Conservation (phyloP, 2,329 filamentous ascomycete genomes). For the Fusarium sp. region DNA sequence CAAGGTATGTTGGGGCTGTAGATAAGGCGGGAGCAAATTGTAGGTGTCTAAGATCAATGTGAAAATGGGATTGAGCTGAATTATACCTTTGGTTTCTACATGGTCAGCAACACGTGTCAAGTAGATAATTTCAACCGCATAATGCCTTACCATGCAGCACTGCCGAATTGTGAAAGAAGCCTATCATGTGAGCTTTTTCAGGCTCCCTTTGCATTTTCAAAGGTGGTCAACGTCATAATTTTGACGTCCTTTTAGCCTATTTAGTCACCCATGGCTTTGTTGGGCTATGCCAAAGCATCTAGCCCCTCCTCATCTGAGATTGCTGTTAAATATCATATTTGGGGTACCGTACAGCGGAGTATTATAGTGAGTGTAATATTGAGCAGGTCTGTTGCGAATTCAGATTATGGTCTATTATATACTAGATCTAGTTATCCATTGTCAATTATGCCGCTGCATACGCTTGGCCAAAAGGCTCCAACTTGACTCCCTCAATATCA, state of each 20-base stretch:
- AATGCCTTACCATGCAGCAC: background rate
- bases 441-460: slow-evolving; percentile 17
- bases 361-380: background rate
- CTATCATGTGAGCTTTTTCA: background rate
- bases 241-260: background rate
- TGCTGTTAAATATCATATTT: too few species aligned
- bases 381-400: background rate
- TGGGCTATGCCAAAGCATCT: background rate
- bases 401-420: background rate
- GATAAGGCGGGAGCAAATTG: background rate
- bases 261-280: background rate
- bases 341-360: background rate
- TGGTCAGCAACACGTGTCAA: background rate
- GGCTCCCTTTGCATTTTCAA: background rate
- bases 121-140: background rate
- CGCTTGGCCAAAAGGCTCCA: slow-evolving; percentile 47
- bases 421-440: background rate
- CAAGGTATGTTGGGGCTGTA: background rate
- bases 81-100: background rate
- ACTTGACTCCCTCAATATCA: slow-evolving; percentile 44
- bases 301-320: background rate
- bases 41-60: background rate
- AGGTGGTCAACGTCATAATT: background rate
- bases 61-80: background rate
- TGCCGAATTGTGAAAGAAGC: background rate